Evolutionary conservation across 495 filamentous ascomycete species (phyloP), one percentile per base, ranked within the genome.

Genomic region (Jackrogersella minutella): DNA sequence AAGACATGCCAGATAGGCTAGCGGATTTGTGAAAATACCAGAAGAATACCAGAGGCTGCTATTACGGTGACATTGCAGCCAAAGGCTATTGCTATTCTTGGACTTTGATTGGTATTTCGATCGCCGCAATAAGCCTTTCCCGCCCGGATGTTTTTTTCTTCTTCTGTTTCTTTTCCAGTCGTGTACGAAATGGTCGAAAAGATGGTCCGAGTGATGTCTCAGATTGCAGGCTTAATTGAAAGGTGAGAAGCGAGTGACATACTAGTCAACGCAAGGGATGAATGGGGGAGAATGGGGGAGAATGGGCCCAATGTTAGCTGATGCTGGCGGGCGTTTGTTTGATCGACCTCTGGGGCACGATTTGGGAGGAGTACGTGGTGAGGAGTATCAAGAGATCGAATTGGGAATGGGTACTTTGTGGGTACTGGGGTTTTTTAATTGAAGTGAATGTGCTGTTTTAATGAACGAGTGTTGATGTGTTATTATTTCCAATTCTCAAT

Each of bases 1-100:
- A 60, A 69, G 60, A 47, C 60, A 64, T 68, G 65, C 65, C 54
- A 69, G 55, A 49, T 34, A 64, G 56, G 55, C 54, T 60, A 59
- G 65, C 59, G 39, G 40, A 36, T 60, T 40, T 59, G 26, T 26
- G 59, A 54, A 49, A 43, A 36, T 47, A 24, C 43, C n/a, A n/a
- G 43, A 28, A 51, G 31, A 33, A 58, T 49, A 46, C 57, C 51
- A 51, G 44, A 51, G 53, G 53, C 53, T 39, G 52, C 60, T 64
- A 69, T 64, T 62, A 60, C 55, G 55, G 60, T 49, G 16, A 64
- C 66, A 64, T 69, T 24, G 59, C 49, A 59, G 33, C 46, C 54
- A 24, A 41, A 40, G 31, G 22, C 40, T 66, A 49, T 66, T 50
- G 41, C 10, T 49, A 39, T 39, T 44, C 34, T 21, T 31, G 43